Conservation (phyloP, 768 basidiomycete genomes). For the Boletus insuetus region DNA sequence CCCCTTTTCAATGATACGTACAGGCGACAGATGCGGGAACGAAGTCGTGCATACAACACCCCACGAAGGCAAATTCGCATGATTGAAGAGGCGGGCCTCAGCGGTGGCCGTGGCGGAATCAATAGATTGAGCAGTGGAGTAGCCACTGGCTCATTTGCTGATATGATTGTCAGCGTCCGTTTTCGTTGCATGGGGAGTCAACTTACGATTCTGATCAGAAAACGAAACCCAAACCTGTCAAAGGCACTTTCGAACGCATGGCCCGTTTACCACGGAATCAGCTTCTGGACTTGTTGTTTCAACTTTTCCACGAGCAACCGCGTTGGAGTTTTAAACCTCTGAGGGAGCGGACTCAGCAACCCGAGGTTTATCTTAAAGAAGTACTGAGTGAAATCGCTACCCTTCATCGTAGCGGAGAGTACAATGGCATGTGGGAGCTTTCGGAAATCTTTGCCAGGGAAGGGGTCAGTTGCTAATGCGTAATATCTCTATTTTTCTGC, state of each 20-base stretch:
- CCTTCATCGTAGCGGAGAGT: conserved; percentile 76
- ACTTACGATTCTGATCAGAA: conserved; percentile 36
- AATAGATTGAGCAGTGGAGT: conserved; percentile 79
- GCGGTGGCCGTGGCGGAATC: conserved; percentile 69
- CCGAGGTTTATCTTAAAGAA: conserved; percentile 84
- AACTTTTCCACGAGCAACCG: conserved; percentile 71
- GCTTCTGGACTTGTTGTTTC: conserved; percentile 79
- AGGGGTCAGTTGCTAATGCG: conserved; percentile 41
- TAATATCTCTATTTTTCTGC: not conserved
- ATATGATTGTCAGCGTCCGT: conserved; percentile 57
- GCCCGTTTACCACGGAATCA: conserved; percentile 90
- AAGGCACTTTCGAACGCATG: conserved; percentile 81
- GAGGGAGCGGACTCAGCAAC: conserved; percentile 80
- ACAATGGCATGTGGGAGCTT: conserved; percentile 78
- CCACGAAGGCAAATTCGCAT: conserved; percentile 63
- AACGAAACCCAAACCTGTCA: conserved; percentile 63
- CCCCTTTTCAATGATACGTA: conserved; percentile 69
- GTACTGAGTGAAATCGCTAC: conserved; percentile 73
- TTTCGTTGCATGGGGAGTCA: not conserved
- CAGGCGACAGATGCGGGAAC: conserved; percentile 66
- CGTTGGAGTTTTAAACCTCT: conserved; percentile 79
- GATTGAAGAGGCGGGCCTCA: conserved; percentile 70
- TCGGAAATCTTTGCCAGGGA: conserved; percentile 68
- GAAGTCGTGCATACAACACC: conserved; percentile 64
- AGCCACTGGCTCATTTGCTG: conserved; percentile 55